Base-by-base conservation (phyloP, 768 basidiomycete species). In the Leccinum subtestaceum region DNA sequence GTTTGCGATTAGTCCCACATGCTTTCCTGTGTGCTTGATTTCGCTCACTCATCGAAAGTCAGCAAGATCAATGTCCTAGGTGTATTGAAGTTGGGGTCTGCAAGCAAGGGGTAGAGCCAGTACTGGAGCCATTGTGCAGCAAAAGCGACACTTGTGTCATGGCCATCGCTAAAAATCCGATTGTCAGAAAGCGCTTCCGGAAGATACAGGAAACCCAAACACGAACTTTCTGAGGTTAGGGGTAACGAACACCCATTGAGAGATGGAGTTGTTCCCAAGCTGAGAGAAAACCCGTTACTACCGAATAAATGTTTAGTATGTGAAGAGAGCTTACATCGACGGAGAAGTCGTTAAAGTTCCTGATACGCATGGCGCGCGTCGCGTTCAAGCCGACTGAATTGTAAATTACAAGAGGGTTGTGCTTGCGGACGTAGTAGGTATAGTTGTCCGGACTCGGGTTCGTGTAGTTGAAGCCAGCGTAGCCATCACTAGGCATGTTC, bases 261-360 rank as follows among this genome's bases (percentile, higher is more conserved):
- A 78, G 31, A 87, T 65, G 1, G 75, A 74, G 54, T 78, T 70
- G 19, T 77, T 77, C 36, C 79, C 67, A 5, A 70, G 58, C 69
- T 70, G 27, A 8, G 32, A 3, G 32, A n/a, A 53, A 23, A 46
- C 48, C 27, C 51, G 34, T 9, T 21, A 29, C 31, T 1, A 21
- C 5, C 17, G 38, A 29, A 10, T 2, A 1, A 34, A 23, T 3
- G 17, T 31, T 23, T 23, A 31, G 40, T 10, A n/a, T 43, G n/a
- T 11, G 32, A 21, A 9, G 40, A 50, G 27, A 6, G 25, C 67
- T 57, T 15, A 84, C 70, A 61, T 86, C 85, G n/a, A 74, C 70
- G 3, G 81, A 78, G 56, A 86, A 84, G 63, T 86, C 77, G 60
- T 85, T 86, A 68, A 85, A 86, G 68, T 83, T 86, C 32, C 84